A percentile compares a stretch with the other conserved stretches of the same genome.
Evolutionary conservation across 768 basidiomycete genomes (phyloP).

Genomic region (Xanthoconium stramineum): DNA sequence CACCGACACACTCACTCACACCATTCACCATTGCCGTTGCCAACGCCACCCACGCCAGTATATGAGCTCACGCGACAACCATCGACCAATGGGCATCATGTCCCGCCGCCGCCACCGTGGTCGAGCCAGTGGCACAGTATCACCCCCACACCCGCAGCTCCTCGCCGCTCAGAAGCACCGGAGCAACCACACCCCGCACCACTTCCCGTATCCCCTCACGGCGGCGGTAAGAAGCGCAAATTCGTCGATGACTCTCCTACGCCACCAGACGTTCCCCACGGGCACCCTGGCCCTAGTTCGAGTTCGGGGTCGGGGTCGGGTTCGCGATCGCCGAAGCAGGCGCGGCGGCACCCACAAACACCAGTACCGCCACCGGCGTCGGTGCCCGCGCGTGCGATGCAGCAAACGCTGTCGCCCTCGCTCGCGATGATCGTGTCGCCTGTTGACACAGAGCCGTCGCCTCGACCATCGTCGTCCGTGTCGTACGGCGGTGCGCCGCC

Average conservation of each 20-base stretch:
- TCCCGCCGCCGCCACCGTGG: conserved; percentile 35
- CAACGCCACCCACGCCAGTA: conserved; percentile 34
- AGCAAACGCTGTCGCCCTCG: conserved; percentile 33
- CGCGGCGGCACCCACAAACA: conserved; percentile 33
- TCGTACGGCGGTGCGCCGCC: conserved; percentile 15
- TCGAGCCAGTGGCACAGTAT: conserved; percentile 31
- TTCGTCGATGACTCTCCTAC: conserved; percentile 33
- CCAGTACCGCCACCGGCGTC: conserved; percentile 27
- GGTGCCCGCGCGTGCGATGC: conserved; percentile 30
- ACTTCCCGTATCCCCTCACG: conserved; percentile 28
- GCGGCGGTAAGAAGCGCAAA: conserved; percentile 34
- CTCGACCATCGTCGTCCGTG: conserved; percentile 29
- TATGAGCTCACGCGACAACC: conserved; percentile 31
- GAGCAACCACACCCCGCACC: conserved; percentile 14
- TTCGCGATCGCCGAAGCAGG: conserved; percentile 32
- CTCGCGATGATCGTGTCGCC: conserved; percentile 36
- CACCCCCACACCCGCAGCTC: conserved; percentile 9
- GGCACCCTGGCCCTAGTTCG: conserved; percentile 13
- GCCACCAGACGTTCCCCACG: conserved; percentile 16
- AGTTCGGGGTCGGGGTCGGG: conserved; percentile 9
- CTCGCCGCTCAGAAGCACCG: conserved; percentile 25
- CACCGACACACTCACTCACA: conserved; percentile 29
- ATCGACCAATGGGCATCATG: conserved; percentile 33
- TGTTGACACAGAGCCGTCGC: conserved; percentile 32
- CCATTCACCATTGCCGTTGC: conserved; percentile 30